phyloP scores from a whole-genome alignment of 2,329 filamentous ascomycete genomes.

The Arthroderma sp. region DNA sequence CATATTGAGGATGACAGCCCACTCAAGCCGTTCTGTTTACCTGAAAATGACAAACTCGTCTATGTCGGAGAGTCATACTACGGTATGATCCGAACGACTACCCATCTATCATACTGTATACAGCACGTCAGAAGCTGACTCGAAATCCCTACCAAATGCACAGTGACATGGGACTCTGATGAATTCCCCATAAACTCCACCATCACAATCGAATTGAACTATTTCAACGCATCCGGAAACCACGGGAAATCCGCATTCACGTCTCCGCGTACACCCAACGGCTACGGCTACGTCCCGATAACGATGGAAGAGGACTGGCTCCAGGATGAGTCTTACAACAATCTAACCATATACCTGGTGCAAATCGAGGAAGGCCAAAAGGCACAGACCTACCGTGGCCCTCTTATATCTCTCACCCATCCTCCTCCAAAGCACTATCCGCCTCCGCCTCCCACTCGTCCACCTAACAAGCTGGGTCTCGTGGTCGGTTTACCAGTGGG shows the following conservation, averaged over 20 bases:
- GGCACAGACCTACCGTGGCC: constrained; percentile 14
- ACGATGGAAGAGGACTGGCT: constrained; percentile 29
- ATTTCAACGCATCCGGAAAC: constrained; percentile 20
- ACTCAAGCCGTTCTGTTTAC: constrained; percentile 10
- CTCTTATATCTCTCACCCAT: constrained; percentile 23
- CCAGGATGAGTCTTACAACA: constrained; percentile 24
- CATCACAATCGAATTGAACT: constrained; percentile 22
- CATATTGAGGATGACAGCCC: constrained; percentile 4
- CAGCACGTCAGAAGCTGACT: neutral
- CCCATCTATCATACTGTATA: neutral
- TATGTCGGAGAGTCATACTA: constrained; percentile 8
- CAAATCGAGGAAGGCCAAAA: constrained; percentile 17
- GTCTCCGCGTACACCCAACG: constrained; percentile 24
- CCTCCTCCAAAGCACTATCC: constrained; percentile 23
- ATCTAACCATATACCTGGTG: constrained; percentile 26
- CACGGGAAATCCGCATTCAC: constrained; percentile 24
- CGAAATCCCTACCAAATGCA: neutral
- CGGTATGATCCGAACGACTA: constrained; percentile 4
- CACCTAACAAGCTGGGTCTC: constrained; percentile 23
- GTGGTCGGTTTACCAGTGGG: constrained; percentile 30
- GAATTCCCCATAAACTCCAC: constrained; percentile 20
- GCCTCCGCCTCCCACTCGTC: constrained; percentile 18
- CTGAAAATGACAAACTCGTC: constrained; percentile 8
- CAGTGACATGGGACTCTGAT: constrained; percentile 26
- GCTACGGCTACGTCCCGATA: constrained; percentile 26